Percentiles rank a stretch among this genome's conserved stretches.
Evolutionary conservation across 208 protist genomes (phyloP).

Genomic region (Leishmania tarentolae): DNA sequence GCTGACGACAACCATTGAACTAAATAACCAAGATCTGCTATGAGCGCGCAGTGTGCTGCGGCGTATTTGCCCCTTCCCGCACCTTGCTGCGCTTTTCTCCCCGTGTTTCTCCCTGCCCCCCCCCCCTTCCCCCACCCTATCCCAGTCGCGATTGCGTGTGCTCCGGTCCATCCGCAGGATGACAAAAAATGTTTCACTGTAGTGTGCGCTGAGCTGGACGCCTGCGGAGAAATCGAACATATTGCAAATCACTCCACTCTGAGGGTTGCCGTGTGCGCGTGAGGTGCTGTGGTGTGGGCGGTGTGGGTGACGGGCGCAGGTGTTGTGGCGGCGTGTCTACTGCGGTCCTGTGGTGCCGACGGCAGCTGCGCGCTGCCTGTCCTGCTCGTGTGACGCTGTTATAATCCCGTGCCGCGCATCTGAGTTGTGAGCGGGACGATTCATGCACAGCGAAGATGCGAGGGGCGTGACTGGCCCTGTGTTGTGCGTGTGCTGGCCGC

Average conservation of each 20-base stretch:
- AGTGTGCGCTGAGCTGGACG: conserved; percentile 33
- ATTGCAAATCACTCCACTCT: conserved; percentile 41
- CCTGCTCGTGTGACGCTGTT: conserved; percentile 23
- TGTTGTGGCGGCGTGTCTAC: neutral
- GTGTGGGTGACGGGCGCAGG: too few relatives aligned
- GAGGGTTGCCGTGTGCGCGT: conserved; percentile 9
- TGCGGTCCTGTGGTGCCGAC: conserved; percentile 30
- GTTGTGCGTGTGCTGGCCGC: neutral
- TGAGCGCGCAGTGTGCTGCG: conserved; percentile 27
- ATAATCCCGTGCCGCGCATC: conserved; percentile 43
- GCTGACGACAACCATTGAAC: conserved; percentile 74
- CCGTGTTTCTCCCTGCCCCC: neutral
- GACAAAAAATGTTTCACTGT: conserved; percentile 28
- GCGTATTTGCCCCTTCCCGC: neutral
- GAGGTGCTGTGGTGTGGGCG: neutral
- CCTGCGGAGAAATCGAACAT: conserved; percentile 37
- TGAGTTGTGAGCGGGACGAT: conserved; percentile 34
- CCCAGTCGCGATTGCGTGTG: neutral
- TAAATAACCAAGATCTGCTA: conserved; percentile 83
- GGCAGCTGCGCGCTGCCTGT: neutral
- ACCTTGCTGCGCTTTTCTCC: neutral
- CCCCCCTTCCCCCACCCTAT: neutral
- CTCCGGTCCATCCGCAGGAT: conserved; percentile 4
- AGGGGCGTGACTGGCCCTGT: neutral
- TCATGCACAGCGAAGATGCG: conserved; percentile 58